Conservation (phyloP, 495 filamentous ascomycete genomes). For the Aspergillus leporis region DNA sequence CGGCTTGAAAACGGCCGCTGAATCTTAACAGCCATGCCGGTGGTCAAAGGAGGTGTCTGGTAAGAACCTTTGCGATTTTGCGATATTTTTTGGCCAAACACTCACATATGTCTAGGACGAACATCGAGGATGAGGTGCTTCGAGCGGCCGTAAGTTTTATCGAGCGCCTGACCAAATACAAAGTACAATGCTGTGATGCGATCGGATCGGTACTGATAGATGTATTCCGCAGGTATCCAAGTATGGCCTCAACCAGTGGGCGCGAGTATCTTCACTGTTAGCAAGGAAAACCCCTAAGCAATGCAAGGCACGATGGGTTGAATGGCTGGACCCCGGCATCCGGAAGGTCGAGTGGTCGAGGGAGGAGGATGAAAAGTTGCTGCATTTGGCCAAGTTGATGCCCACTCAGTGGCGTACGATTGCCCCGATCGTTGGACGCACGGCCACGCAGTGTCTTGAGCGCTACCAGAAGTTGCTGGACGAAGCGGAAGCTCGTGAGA, state of each 20-base stretch:
- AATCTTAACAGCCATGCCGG: constrained; percentile 66
- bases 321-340: constrained; percentile 98
- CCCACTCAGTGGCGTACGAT: constrained; percentile 99
- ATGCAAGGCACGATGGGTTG: constrained; percentile 96
- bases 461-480: constrained; percentile 95
- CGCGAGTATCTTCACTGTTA: constrained; percentile 94
- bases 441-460: constrained; percentile 94
- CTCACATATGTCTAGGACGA: constrained; percentile 51
- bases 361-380: constrained; percentile 96
- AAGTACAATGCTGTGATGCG: not conserved
- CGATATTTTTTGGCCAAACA: constrained; percentile 7
- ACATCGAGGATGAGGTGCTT: constrained; percentile 92
- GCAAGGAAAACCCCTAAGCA: constrained; percentile 98
- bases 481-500: constrained; percentile 90
- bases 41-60: constrained; percentile 98
- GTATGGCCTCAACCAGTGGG: constrained; percentile 98
- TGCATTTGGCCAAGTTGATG: constrained; percentile 97
- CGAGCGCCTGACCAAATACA: not conserved
- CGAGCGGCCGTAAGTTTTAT: constrained; percentile 65
- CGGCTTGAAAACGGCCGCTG: constrained; percentile 9
- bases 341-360: constrained; percentile 98
- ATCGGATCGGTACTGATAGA: constrained; percentile 21
- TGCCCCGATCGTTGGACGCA: constrained; percentile 92
- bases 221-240: constrained; percentile 68
- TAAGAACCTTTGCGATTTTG: constrained; percentile 53